A percentile compares a stretch with the other conserved stretches of the same genome.
These are phyloP conservation scores for Fennellomyces sp. DNA, from an alignment of 371 early-diverging fungal genomes.

Conservation along the genomic window DNA sequence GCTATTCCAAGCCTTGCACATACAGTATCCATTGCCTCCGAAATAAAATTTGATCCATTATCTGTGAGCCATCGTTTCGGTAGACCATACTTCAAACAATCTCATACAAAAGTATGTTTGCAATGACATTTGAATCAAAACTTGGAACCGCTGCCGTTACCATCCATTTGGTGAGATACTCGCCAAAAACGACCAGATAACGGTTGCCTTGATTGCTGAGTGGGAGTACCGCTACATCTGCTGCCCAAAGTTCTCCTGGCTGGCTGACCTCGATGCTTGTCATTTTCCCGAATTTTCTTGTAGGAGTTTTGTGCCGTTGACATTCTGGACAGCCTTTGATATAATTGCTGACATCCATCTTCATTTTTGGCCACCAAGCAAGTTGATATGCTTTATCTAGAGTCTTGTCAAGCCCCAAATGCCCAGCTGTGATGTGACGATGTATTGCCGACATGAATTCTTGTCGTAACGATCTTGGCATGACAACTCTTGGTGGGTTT, in stretches of 20 bases:
- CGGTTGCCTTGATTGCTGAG: constrained; percentile 4
- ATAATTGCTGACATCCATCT: background rate
- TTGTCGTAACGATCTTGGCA: background rate
- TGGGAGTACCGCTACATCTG: constrained; percentile 22
- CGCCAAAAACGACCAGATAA: constrained; percentile 18
- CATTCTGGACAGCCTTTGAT: background rate
- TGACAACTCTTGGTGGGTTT: background rate
- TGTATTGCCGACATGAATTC: background rate
- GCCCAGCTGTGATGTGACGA: constrained; percentile 7
- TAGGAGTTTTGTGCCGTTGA: constrained; percentile 8
- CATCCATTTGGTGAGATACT: constrained; percentile 21
- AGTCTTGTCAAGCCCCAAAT: constrained; percentile 17
- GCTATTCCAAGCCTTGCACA: constrained; percentile 8
- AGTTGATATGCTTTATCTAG: background rate
- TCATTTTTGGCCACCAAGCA: constrained; percentile 12
- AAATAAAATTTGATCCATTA: constrained; percentile 15
- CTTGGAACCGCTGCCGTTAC: constrained; percentile 11
- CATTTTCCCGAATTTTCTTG: constrained; percentile 5
- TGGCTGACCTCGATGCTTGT: background rate
- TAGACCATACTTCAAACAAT: background rate
- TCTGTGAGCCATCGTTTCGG: constrained; percentile 8
- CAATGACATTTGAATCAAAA: background rate
- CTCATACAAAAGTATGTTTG: background rate
- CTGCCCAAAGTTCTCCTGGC: constrained; percentile 23
- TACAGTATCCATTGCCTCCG: constrained; percentile 13